Percentiles rank a stretch among this genome's conserved stretches.
Conservation (phyloP, 192 early-diverging fungal genomes). For the Backusella liffmaniae region DNA sequence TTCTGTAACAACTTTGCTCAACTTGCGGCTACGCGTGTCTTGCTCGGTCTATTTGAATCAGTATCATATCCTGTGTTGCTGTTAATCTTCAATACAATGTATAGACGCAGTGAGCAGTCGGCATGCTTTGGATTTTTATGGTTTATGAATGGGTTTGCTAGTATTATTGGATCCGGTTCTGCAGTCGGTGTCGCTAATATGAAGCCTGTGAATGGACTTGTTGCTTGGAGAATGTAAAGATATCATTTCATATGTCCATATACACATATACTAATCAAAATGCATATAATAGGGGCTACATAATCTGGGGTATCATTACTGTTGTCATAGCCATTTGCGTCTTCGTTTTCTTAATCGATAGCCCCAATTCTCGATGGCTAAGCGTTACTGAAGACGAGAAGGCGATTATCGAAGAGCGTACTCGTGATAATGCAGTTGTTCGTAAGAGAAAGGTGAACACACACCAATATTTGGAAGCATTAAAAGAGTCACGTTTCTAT, state of each 20-base stretch:
- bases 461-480: constrained; percentile 21
- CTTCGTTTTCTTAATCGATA: constrained; percentile 28
- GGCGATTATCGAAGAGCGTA: constrained; percentile 23
- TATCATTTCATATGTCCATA: neutral
- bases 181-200: constrained; percentile 11
- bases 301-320: constrained; percentile 22
- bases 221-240: constrained; percentile 27
- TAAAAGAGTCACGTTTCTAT: constrained; percentile 24
- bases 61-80: neutral
- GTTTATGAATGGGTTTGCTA: constrained; percentile 10
- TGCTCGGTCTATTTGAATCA: constrained; percentile 22
- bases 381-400: constrained; percentile 20
- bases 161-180: constrained; percentile 2
- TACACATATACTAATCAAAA: neutral
- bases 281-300: constrained; percentile 15
- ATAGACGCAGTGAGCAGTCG: constrained; percentile 15
- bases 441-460: neutral
- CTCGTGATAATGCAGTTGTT: constrained; percentile 18
- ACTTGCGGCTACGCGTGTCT: constrained; percentile 8
- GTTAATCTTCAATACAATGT: neutral
- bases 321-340: neutral
- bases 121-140: constrained; percentile 7
- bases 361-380: constrained; percentile 1
- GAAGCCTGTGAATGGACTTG: neutral
- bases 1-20: neutral